Base-by-base conservation (phyloP, 768 basidiomycete species). In the Paxillus involutus region DNA sequence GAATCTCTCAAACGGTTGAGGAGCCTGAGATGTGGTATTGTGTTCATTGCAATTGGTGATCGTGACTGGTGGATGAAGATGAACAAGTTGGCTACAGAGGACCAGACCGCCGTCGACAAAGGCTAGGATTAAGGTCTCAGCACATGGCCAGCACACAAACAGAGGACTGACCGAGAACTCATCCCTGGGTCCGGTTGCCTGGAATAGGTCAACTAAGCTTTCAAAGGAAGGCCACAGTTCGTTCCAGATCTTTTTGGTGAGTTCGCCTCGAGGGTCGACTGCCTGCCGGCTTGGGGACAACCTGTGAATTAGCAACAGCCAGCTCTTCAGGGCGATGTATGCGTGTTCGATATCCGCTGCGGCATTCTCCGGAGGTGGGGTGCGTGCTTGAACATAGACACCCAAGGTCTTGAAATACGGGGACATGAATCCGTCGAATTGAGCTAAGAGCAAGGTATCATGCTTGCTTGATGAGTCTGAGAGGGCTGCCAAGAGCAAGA, bases 191-290 rank as follows among this genome's bases (percentile, higher is more conserved):
- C 71, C 55, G 70, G 64, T 83, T 83, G 4, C 59, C 64, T 58
- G 81, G 37, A 87, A 73, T 1, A 76, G 72, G 39, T 71, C 62
- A 13, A 85, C 62, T 35, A 88, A 72, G 12, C 68, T 68, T 58
- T 85, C 85, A 51, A 88, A 88, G 1, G 84, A 78, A 2, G 86
- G 81, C 88, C 88, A 91, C 8, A 91, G 65, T 60, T 88, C 85
- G 61, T 88, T 89, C 89, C 89, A 91, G 10, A 89, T 75, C 40
- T 67, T 71, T 39, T 73, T 67, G 16, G 71, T 54, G 11, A 49
- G 26, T 29, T 57, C 53, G 37, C 65, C 69, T 49, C 47, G 47
- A 32, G 57, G 59, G 51, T 74, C 73, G n/a, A 65, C 68, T 14
- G 55, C 63, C 21, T 70, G 59, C 17, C 61, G 44, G n/a, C 42